Evolutionary conservation across 805 yeast genomes (phyloP).

Genomic region (Lachancea sp.): DNA sequence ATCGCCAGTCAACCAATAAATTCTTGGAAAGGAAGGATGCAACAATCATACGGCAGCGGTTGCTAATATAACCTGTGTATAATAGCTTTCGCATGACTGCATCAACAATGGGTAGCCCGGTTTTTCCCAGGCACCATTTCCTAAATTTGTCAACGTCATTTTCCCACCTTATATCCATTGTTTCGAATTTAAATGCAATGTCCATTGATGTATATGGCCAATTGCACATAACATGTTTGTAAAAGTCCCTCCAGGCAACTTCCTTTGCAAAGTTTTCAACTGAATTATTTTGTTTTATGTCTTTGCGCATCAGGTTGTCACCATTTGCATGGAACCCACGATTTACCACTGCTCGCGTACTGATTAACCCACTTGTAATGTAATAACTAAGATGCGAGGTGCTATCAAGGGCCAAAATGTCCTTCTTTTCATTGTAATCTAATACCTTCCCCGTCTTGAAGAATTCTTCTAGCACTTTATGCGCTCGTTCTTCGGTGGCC

Average conservation of each 20-base stretch:
- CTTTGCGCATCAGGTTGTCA: slow-evolving; percentile 18
- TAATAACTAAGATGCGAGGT: slow-evolving; percentile 42
- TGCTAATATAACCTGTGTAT: slow-evolving; percentile 48
- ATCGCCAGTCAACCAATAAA: slow-evolving; percentile 47
- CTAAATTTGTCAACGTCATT: slow-evolving; percentile 37
- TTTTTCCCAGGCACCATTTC: slow-evolving; percentile 47
- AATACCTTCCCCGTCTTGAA: slow-evolving; percentile 10
- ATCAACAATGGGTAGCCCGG: slow-evolving; percentile 53
- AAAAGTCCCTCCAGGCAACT: slow-evolving; percentile 55
- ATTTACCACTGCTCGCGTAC: slow-evolving; percentile 37
- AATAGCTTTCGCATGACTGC: slow-evolving; percentile 51
- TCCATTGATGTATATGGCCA: slow-evolving; percentile 50
- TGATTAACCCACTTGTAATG: slow-evolving; percentile 42
- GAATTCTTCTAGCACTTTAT: slow-evolving; percentile 17
- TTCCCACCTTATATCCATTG: slow-evolving; percentile 39
- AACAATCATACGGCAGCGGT: slow-evolving; percentile 48
- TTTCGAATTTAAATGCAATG: slow-evolving; percentile 42
- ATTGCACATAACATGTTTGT: slow-evolving; percentile 41
- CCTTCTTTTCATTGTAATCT: slow-evolving; percentile 18
- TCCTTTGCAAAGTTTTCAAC: slow-evolving; percentile 44
- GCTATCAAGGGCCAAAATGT: slow-evolving; percentile 15
- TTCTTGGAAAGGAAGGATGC: slow-evolving; percentile 48
- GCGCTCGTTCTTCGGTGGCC: slow-evolving; percentile 20
- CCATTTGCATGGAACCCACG: slow-evolving; percentile 29
- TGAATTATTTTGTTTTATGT: slow-evolving; percentile 32